These are phyloP conservation scores for Vigna hirtella DNA, from an alignment of 306 rosid genomes.

Conservation along the genomic window DNA sequence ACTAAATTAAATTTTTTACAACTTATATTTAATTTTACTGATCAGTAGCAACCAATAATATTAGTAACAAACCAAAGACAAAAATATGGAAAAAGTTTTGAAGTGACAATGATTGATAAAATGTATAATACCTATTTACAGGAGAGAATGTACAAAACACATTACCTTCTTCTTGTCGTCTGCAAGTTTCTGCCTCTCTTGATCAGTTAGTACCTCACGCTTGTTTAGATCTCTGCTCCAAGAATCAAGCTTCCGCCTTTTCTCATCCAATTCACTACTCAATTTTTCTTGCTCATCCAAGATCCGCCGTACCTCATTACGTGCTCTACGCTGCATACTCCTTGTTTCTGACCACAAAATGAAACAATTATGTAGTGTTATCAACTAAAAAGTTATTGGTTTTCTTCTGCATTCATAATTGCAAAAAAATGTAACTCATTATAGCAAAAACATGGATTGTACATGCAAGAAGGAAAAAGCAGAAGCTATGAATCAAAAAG, in stretches of 20 bases:
- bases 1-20: too few species aligned
- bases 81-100: constrained; percentile 17
- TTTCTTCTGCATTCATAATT: constrained; percentile 11
- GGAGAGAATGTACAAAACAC: constrained; percentile 6
- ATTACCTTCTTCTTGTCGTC: constrained; percentile 87
- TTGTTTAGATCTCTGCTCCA: constrained; percentile 89
- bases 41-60: constrained; percentile 14
- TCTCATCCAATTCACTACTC: constrained; percentile 75
- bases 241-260: constrained; percentile 77
- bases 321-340: constrained; percentile 76
- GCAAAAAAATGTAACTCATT: constrained; percentile 5
- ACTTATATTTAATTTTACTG: too few species aligned
- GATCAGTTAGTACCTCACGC: constrained; percentile 86
- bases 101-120: constrained; percentile 5
- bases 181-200: constrained; percentile 85
- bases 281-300: constrained; percentile 85
- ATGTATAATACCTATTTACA: neutral
- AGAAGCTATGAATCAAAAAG: constrained; percentile 31
- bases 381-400: neutral
- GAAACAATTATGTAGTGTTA: constrained; percentile 24
- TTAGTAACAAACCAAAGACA: constrained; percentile 16
- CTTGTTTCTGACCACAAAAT: constrained; percentile 68
- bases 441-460: neutral
- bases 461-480: constrained; percentile 22
- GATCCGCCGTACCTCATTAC: constrained; percentile 66